Evolutionary conservation across 495 filamentous ascomycete genomes (phyloP).

Genomic region (Chlorociboria aeruginascens): DNA sequence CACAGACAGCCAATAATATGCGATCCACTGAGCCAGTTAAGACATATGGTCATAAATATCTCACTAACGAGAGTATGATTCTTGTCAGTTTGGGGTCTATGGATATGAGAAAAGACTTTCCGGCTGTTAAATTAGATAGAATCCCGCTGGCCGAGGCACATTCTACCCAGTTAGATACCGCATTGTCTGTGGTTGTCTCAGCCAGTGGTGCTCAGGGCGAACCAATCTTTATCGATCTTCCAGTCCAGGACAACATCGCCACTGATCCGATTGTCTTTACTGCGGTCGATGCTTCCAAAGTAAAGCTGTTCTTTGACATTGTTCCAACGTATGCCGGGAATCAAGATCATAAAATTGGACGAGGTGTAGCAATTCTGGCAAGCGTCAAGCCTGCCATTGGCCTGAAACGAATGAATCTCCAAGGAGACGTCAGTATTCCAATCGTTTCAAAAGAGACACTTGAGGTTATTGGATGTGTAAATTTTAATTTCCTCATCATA

Average conservation of each 20-base stretch:
- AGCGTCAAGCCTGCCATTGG: slow-evolving; percentile 74
- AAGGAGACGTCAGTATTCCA: slow-evolving; percentile 87
- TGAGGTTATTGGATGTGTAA: slow-evolving; percentile 85
- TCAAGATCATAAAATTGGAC: slow-evolving; percentile 76
- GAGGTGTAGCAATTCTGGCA: slow-evolving; percentile 79
- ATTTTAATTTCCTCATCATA: slow-evolving; percentile 93
- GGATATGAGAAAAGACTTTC: slow-evolving; percentile 72
- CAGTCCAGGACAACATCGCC: slow-evolving; percentile 83
- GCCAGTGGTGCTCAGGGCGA: slow-evolving; percentile 79
- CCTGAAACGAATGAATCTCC: slow-evolving; percentile 63
- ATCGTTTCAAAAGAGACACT: slow-evolving; percentile 63
- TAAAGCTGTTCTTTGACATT: slow-evolving; percentile 88
- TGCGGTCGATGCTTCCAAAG: slow-evolving; percentile 61
- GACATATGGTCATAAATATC: slow-evolving; percentile 90
- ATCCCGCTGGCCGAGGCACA: slow-evolving; percentile 82
- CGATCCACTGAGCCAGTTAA: slow-evolving; percentile 65
- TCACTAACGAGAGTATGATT: slow-evolving; percentile 78
- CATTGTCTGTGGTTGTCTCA: slow-evolving; percentile 84
- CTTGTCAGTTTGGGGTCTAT: slow-evolving; percentile 88
- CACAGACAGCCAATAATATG: slow-evolving; percentile 23
- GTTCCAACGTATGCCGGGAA: slow-evolving; percentile 95
- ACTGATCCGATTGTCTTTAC: slow-evolving; percentile 88
- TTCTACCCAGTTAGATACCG: slow-evolving; percentile 85
- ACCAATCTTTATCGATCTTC: slow-evolving; percentile 78
- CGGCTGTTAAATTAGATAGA: slow-evolving; percentile 77